Evolutionary conservation across 371 early-diverging fungal genomes (phyloP).

Genomic region (Mucor indicus): DNA sequence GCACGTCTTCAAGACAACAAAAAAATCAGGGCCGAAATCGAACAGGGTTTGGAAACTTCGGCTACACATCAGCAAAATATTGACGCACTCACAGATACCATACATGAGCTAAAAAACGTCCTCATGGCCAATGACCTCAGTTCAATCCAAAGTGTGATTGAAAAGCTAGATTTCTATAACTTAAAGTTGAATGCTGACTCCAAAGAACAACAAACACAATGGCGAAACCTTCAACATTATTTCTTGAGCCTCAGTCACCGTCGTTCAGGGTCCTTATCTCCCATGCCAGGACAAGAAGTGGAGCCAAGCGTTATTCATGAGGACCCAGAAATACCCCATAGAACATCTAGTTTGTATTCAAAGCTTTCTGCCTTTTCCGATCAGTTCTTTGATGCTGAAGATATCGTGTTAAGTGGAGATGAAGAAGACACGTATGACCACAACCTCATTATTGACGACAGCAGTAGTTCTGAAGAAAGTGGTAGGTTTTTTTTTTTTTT

Average conservation of each 20-base stretch:
- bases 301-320: background rate
- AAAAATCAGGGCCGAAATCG: background rate
- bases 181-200: constrained; percentile 5
- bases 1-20: background rate
- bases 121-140: background rate
- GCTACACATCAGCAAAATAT: background rate
- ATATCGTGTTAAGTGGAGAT: constrained; percentile 31
- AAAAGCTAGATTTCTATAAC: constrained; percentile 7
- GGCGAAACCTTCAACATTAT: constrained; percentile 16
- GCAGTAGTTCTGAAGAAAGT: constrained; percentile 22
- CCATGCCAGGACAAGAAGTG: background rate
- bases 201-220: constrained; percentile 14
- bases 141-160: background rate
- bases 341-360: constrained; percentile 18
- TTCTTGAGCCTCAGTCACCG: background rate
- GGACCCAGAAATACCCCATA: too few species aligned
- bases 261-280: background rate
- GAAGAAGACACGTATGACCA: constrained; percentile 35
- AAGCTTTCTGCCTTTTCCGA: too few species aligned
- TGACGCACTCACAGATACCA: background rate
- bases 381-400: constrained; percentile 33
- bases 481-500: background rate
- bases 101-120: constrained; percentile 2
- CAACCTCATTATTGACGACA: constrained; percentile 19
- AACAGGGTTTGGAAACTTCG: background rate